These are phyloP conservation scores for Phytophthora ohioensis DNA, from an alignment of 352 stramenopile genomes.

Conservation along the genomic window DNA sequence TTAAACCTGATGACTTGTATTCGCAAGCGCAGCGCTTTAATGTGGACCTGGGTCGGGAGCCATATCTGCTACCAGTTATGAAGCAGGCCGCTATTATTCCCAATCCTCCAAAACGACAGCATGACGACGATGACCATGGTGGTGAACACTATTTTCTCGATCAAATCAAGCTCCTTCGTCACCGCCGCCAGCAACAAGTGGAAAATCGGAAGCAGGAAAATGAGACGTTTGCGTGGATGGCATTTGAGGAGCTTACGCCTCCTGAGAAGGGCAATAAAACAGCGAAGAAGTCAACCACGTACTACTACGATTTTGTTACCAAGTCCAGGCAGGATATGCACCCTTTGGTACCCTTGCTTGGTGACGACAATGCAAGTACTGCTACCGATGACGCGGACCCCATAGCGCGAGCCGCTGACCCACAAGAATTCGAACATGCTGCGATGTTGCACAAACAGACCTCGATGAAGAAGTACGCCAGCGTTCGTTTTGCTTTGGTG, in stretches of 20 bases:
- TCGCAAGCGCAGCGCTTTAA: conserved; percentile 46
- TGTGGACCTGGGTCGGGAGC: conserved; percentile 57
- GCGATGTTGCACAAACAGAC: conserved; percentile 53
- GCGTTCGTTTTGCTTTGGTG: not conserved
- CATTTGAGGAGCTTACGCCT: conserved; percentile 46
- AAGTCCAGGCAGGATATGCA: conserved; percentile 41
- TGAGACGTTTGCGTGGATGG: conserved; percentile 51
- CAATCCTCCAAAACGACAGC: conserved; percentile 45
- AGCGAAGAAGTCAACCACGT: conserved; percentile 25
- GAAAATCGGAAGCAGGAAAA: conserved; percentile 8
- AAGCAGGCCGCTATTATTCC: conserved; percentile 59
- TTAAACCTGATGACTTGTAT: conserved; percentile 62
- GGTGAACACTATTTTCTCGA: conserved; percentile 57
- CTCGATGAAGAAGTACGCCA: conserved; percentile 61
- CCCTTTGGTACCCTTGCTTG: conserved; percentile 46
- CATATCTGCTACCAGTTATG: conserved; percentile 59
- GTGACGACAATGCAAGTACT: conserved; percentile 21
- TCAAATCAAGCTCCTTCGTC: conserved; percentile 55
- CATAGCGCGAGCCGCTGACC: conserved; percentile 38
- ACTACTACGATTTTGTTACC: conserved; percentile 76
- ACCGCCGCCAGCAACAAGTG: conserved; percentile 26
- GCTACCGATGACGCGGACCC: conserved; percentile 16
- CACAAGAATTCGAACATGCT: conserved; percentile 59
- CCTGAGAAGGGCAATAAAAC: conserved; percentile 13
- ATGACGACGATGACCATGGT: conserved; percentile 26